Evolutionary conservation across 1,284 basidiomycete genomes (phyloP), one percentile per base, ranked within the genome.

Genomic region (Cutaneotrichosporon mucoides): DNA sequence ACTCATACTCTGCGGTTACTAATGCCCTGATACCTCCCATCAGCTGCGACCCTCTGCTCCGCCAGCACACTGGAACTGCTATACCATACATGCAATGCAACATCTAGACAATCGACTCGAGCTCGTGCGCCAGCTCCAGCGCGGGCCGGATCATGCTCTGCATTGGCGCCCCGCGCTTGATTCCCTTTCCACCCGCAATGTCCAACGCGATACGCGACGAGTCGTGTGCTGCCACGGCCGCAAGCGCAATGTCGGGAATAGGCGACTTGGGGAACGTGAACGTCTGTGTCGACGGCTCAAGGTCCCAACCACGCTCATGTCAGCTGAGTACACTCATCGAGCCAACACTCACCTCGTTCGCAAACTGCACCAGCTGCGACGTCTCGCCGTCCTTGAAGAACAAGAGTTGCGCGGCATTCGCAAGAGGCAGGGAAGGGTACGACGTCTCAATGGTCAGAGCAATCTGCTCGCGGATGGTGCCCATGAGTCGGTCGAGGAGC

Each of bases 391-490:
- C 53, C 45, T 74, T 72, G 72, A 73, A 76, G 73, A 79, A 78
- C 43, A 79, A 65, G 16, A 79, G 67, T 16, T 70, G 65, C 1
- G 73, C 68, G 37, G 78, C 77, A 56, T 76, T 75, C 24, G 67
- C 64, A 33, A 77, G 61, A 1, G 77, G 75, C 13, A 79, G 62
- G 12, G 76, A 76, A 2, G 71, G 67, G 57, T 79, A 79, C 9
- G 76, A 77, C 12, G 76, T 72, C 63, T 77, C 73, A 60, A 79
- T 73, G 5, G 77, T 79, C 42, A 76, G 69, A 4, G 77, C 77
- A 49, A 79, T 79, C 67, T 79, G 76, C 45, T 72, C 69, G 49
- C 76, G 66, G 63, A 78, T 73, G 36, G 74, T 77, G 10, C 73
- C 69, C 66, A 79, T 75, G 37, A 79, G 68, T 15, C 70, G 64